Evolutionary conservation across 1,139 yeast species (phyloP).

Genomic region (Taphrina wiesneri): DNA sequence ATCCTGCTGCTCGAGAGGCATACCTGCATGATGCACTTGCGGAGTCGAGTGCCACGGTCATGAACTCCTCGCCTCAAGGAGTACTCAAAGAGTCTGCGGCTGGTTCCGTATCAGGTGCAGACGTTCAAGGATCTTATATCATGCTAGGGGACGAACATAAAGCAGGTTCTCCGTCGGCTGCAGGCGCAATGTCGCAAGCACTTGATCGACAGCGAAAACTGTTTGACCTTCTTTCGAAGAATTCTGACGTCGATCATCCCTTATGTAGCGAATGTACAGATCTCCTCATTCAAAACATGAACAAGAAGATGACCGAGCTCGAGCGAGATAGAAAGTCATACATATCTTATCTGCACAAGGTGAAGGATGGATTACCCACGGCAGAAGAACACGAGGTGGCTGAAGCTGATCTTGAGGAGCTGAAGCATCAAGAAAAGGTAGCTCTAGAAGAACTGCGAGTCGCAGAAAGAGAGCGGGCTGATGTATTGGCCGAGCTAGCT

Average conservation of each 20-base stretch:
- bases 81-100: background rate
- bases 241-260: constrained; percentile 83
- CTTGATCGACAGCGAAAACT: constrained; percentile 59
- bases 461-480: constrained; percentile 45
- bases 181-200: constrained; percentile 48
- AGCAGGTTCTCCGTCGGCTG: constrained; percentile 34
- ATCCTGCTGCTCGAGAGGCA: constrained; percentile 10
- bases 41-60: constrained; percentile 12
- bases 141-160: constrained; percentile 47
- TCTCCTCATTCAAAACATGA: constrained; percentile 58
- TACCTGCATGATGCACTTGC: constrained; percentile 19
- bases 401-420: constrained; percentile 49
- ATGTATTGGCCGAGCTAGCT: constrained; percentile 45
- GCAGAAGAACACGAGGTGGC: constrained; percentile 52
- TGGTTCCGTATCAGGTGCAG: background rate
- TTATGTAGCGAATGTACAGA: constrained; percentile 76
- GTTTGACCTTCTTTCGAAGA: constrained; percentile 64
- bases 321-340: constrained; percentile 79
- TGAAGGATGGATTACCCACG: constrained; percentile 59
- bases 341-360: constrained; percentile 65
- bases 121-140: constrained; percentile 47
- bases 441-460: constrained; percentile 45
- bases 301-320: constrained; percentile 68
- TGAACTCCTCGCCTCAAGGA: background rate
- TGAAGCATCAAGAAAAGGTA: constrained; percentile 49